Base-by-base conservation (phyloP, 495 filamentous ascomycete species). In the Daldinia childiae region DNA sequence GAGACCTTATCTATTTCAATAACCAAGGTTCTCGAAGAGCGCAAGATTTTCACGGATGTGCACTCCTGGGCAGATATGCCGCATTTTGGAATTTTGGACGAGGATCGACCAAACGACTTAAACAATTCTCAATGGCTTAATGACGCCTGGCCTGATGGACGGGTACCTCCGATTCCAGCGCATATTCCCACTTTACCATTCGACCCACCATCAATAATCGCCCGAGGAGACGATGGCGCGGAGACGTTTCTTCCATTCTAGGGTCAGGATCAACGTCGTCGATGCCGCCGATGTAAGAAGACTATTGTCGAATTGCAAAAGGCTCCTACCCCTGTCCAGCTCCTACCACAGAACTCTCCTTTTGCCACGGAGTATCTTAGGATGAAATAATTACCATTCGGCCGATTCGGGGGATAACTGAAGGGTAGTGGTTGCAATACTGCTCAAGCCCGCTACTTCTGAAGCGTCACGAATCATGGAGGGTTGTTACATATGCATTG, bases 1-100 rank as follows among this genome's bases (percentile, higher is more conserved):
- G 77, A 77, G 68, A 73, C 70, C 0, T 24, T 79, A 0, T 62
- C 59, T 3, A 52, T 72, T 51, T 66, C 75, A 2, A 56, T 76
- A 1, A 17, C 24, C 6, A 75, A 60, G 45, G 75, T 74, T 19
- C 48, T 75, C 15, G 27, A 67, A 19, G 75, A 77, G 34, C 71
- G 75, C 32, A 3, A 51, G 36, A 21, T 71, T 1, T 14, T 66
- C 0, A 57, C 30, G 12, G 43, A 11, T 32, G 34, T 17, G 51
- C 43, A 24, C 8, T 32, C 8, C 50, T 26, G 14, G 27, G 43
- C 11, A 48, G 39, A 38, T 24, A 38, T 62, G 5, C 74, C 74
- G 26, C 39, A 26, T 6, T 61, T 68, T 54, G 72, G 75, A n/a
- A 74, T 77, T n/a, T 21, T 75, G 29, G 61, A 74, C 6, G 61